Base-by-base conservation (phyloP, 1,284 basidiomycete species). In the Rhodofomes roseus region DNA sequence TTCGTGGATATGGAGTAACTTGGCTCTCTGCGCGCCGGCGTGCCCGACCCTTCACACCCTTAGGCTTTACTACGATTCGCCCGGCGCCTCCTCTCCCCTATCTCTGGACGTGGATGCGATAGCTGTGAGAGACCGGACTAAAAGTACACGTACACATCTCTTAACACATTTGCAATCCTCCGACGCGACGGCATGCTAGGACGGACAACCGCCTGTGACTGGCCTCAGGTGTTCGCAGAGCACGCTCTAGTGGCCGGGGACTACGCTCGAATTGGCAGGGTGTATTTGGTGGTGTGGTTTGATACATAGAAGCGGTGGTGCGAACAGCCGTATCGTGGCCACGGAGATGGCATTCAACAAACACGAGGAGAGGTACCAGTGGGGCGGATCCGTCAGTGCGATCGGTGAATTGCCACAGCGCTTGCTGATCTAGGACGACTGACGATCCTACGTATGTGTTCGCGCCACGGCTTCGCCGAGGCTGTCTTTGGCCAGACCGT, bases 1-100 rank as follows among this genome's bases (percentile, higher is more conserved):
- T 93, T 93, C 71, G 81, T 81, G 57, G 88, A 87, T 61, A 76
- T 87, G 77, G 86, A 89, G 70, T 90, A 73, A 50, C 51, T 29
- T 31, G 23, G 48, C 31, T 41, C 9, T 31, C n/a, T 48, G 14
- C 25, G 46, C 46, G 25, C 11, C 44, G 44, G 44, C 25, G 44
- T 23, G 44, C 11, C 9, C 22, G 18, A 31, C 37, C 6, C 53
- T 29, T 31, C 34, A 41, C 27, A 40, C 53, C 18, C 53, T 12
- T 34, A n/a, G n/a, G n/a, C 31, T 11, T 34, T 11, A 11, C 25
- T 23, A 43, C 53, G 37, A 41, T 23, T 22, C 25, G 14, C n/a
- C n/a, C 25, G 31, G 23, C 29, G 40, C 53, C 27, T 31, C 37
- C 23, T 25, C 37, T 36, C 31, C 51, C 39, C 57, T 54, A 58